phyloP scores from a whole-genome alignment of 805 yeast genomes.

The Myxozyma vanderwaltii region DNA sequence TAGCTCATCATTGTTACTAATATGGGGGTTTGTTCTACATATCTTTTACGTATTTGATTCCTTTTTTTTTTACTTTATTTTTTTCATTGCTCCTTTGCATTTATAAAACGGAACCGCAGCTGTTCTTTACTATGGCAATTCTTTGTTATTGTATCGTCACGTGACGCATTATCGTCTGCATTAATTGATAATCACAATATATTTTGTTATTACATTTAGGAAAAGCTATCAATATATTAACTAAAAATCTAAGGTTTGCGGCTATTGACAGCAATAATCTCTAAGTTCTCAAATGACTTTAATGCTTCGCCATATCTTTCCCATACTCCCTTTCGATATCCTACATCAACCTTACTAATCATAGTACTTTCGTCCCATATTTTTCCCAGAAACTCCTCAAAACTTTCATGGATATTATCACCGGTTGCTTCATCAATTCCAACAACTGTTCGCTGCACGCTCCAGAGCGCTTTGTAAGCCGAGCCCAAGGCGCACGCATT shows the following conservation, averaged over 20 bases:
- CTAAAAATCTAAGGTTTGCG: background rate
- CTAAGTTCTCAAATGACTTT: conserved; percentile 23
- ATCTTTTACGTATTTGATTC: background rate
- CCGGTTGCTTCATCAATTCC: background rate
- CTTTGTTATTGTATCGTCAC: too few species aligned
- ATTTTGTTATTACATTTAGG: background rate
- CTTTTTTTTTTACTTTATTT: background rate
- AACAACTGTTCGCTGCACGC: conserved; percentile 11
- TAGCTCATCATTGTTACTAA: background rate
- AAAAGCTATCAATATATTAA: too few species aligned
- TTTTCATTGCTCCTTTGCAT: background rate
- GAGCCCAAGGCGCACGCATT: conserved; percentile 95
- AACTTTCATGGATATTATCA: conserved; percentile 45
- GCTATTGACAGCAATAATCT: conserved; percentile 13
- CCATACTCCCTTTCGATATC: conserved; percentile 32
- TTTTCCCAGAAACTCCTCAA: conserved; percentile 36
- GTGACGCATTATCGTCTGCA: background rate
- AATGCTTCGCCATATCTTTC: conserved; percentile 29
- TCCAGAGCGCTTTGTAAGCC: conserved; percentile 73
- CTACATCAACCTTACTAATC: conserved; percentile 30
- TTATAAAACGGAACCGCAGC: background rate
- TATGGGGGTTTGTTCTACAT: background rate
- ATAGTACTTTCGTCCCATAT: conserved; percentile 33
- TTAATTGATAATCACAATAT: too few species aligned
- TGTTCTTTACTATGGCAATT: too few species aligned